Evolutionary conservation across 345 rosid genomes (phyloP).

Genomic region (Citrus mangshanensis): DNA sequence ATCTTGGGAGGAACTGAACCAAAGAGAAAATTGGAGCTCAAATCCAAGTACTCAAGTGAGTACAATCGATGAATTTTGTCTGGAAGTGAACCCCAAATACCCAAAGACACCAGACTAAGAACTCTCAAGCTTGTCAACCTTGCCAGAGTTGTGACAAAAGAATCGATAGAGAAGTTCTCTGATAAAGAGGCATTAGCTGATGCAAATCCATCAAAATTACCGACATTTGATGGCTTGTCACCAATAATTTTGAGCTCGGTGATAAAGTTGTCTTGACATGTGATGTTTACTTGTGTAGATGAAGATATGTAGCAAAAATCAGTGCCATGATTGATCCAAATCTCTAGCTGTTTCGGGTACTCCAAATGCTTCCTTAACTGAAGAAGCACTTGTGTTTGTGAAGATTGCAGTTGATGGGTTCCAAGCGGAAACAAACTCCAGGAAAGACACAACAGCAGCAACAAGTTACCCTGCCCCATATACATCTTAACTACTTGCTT

Average conservation of each 20-base stretch:
- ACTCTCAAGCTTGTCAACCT: constrained; percentile 55
- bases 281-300: constrained; percentile 47
- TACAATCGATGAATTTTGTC: constrained; percentile 63
- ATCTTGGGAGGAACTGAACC: constrained; percentile 68
- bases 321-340: constrained; percentile 51
- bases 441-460: constrained; percentile 34
- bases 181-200: constrained; percentile 49
- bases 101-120: constrained; percentile 57
- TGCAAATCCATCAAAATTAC: constrained; percentile 44
- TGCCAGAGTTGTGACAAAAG: constrained; percentile 61
- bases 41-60: constrained; percentile 64
- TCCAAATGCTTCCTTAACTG: constrained; percentile 72
- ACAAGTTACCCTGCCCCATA: constrained; percentile 40
- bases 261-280: constrained; percentile 54
- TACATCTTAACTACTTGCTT: constrained; percentile 6
- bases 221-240: constrained; percentile 34
- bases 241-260: constrained; percentile 54
- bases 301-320: constrained; percentile 54
- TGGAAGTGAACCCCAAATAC: constrained; percentile 79
- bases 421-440: constrained; percentile 46
- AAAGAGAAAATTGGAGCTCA: constrained; percentile 60
- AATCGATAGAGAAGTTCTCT: constrained; percentile 55
- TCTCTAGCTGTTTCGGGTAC: constrained; percentile 60
- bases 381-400: constrained; percentile 71
- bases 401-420: constrained; percentile 64